These are phyloP conservation scores for Leccinum arenicola DNA, from an alignment of 768 basidiomycete species.

Conservation along the genomic window DNA sequence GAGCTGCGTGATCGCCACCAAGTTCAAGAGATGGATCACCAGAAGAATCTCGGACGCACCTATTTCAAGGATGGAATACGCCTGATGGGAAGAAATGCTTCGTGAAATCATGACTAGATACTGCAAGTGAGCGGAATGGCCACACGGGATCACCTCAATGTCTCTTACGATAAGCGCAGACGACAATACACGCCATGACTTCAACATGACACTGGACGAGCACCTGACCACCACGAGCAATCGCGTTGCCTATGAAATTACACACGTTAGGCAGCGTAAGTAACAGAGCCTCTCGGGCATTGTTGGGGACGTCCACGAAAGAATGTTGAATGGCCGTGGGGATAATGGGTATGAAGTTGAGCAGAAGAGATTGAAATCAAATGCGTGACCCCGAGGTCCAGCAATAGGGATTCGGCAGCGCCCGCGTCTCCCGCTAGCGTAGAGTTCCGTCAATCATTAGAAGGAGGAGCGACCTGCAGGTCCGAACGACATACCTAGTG, in stretches of 20 bases:
- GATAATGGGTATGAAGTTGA: slow-evolving; percentile 35
- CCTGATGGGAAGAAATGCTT: slow-evolving; percentile 38
- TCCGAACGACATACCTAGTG: slow-evolving; percentile 40
- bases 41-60: slow-evolving; percentile 30
- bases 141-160: neutral
- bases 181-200: slow-evolving; percentile 49
- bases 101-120: slow-evolving; percentile 47
- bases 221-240: slow-evolving; percentile 41
- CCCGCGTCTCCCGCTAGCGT: slow-evolving; percentile 42
- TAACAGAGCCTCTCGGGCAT: slow-evolving; percentile 39
- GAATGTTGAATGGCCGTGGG: slow-evolving; percentile 34
- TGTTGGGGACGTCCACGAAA: slow-evolving; percentile 42
- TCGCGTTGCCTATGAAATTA: slow-evolving; percentile 42
- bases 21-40: neutral
- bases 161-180: slow-evolving; percentile 50
- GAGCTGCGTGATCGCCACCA: slow-evolving; percentile 29
- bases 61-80: slow-evolving; percentile 39
- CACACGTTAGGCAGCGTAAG: slow-evolving; percentile 46
- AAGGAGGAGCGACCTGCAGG: neutral
- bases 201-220: slow-evolving; percentile 55
- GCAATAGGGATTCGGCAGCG: slow-evolving; percentile 48
- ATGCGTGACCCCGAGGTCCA: slow-evolving; percentile 52
- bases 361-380: slow-evolving; percentile 54
- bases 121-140: slow-evolving; percentile 1
- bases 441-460: neutral